Evolutionary conservation across 441 rosid genomes (phyloP), one percentile per base, ranked within the genome.

Genomic region (Adansonia grandidieri): DNA sequence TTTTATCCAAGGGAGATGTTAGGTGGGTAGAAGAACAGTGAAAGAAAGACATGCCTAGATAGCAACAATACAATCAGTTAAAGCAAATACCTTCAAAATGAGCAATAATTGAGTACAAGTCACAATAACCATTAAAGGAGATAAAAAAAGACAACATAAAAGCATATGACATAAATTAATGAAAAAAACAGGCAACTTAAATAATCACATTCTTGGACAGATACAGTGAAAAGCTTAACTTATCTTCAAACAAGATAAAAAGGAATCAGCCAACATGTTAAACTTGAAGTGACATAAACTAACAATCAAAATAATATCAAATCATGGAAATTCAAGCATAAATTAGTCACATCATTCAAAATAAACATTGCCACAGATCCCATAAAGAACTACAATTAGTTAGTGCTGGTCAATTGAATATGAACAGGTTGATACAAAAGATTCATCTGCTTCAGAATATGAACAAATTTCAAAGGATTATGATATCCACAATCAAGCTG

Each of bases 171-270:
- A 53, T 7, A 64, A 32, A 3, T 40, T 22, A 51, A 65, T 32
- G 6, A 37, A 53, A 67, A 76, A 66, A 48, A 60, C 60, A 75
- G 56, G 22, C 9, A 62, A 74, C 19, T 47, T 61, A 74, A 61
- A 74, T 45, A 40, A 44, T 24, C 22, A 61, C 44, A 20, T 58
- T 60, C 54, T 40, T 6, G 15, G 60, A 24, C 40, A 62, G 58
- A 62, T 62, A 47, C 51, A 62, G 77, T 47, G 60, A 75, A 62
- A 65, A 53, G 63, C 44, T 65, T n/a, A 76, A 51, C 64, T 65
- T 76, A 75, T 47, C 60, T 32, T 15, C 2, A 61, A 60, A 20
- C 11, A 19, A 74, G 40, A 74, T 56, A 73, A 58, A 73, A 73
- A 42, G 67, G 66, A 73, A 56, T 58, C 76, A 42, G 2, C 76